phyloP scores from a whole-genome alignment of 768 basidiomycete species.

The Leucosporidium creatinivorum region DNA sequence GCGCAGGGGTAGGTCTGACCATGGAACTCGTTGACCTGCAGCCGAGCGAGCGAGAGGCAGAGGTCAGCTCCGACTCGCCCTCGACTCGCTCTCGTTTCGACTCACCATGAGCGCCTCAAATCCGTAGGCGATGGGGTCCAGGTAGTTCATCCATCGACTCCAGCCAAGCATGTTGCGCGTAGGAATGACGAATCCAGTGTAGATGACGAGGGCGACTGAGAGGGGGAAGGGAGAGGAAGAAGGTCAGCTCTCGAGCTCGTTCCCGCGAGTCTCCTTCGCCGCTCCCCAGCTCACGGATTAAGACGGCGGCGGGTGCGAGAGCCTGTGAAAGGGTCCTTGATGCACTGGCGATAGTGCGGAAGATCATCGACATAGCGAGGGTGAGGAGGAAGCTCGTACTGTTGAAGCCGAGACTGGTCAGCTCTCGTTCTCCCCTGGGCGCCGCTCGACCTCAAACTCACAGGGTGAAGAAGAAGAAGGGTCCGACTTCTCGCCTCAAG shows the following conservation, averaged over 20 bases:
- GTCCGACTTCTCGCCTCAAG: constrained; percentile 43
- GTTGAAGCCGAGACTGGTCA: too few species aligned
- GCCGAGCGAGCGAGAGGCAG: background rate
- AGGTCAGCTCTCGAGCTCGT: background rate
- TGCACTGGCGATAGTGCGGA: constrained; percentile 39
- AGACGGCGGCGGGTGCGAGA: constrained; percentile 42
- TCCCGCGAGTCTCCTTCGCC: too few species aligned
- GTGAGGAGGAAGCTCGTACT: constrained; percentile 40
- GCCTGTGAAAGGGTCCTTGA: constrained; percentile 39
- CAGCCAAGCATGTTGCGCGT: constrained; percentile 41
- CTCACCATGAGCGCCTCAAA: constrained; percentile 6
- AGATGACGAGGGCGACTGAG: constrained; percentile 39
- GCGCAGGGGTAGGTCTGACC: background rate
- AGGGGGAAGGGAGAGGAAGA: background rate
- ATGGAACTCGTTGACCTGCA: constrained; percentile 4
- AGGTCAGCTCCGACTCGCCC: background rate
- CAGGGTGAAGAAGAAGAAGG: constrained; percentile 45
- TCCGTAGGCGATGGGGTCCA: constrained; percentile 35
- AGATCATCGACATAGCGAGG: constrained; percentile 44
- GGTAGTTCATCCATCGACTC: constrained; percentile 43
- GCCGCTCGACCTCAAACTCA: too few species aligned
- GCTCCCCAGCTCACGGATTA: constrained; percentile 35
- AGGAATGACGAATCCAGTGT: constrained; percentile 42
- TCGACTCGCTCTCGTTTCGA: background rate
- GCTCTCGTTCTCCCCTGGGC: too few species aligned